Evolutionary conservation across 2,329 filamentous ascomycete genomes (phyloP).

Genomic region (Cytospora piceicola): DNA sequence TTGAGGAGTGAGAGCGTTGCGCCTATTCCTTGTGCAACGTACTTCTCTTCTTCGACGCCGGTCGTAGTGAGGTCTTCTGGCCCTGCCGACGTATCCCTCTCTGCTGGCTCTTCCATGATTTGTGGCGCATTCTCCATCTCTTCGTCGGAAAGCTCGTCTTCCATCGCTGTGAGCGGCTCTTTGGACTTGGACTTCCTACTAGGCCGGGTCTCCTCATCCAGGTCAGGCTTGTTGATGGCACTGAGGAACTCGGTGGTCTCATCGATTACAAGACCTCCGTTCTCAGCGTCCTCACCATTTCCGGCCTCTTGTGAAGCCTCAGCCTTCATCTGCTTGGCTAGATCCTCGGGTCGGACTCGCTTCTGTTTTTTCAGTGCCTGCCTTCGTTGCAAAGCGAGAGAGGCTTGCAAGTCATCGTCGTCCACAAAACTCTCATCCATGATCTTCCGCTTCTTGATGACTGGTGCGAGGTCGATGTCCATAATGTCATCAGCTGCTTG

Average conservation of each 20-base stretch:
- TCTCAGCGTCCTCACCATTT: slow-evolving; percentile 48
- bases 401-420: slow-evolving; percentile 89
- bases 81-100: slow-evolving; percentile 49
- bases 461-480: slow-evolving; percentile 68
- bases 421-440: slow-evolving; percentile 77
- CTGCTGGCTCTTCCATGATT: slow-evolving; percentile 50
- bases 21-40: slow-evolving; percentile 76
- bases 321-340: slow-evolving; percentile 77
- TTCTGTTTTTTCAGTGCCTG: slow-evolving; percentile 91
- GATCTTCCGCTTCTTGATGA: slow-evolving; percentile 63
- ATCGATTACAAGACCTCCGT: slow-evolving; percentile 81
- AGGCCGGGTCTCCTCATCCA: slow-evolving; percentile 58
- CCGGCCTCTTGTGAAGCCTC: slow-evolving; percentile 59
- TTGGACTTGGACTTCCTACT: slow-evolving; percentile 47
- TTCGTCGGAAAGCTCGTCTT: slow-evolving; percentile 48
- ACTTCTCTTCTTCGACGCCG: slow-evolving; percentile 84
- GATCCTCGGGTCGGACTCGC: slow-evolving; percentile 81
- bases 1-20: slow-evolving; percentile 81
- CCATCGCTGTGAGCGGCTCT: slow-evolving; percentile 50
- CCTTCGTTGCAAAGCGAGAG: slow-evolving; percentile 79
- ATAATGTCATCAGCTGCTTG: slow-evolving; percentile 59
- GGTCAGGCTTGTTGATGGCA: slow-evolving; percentile 72
- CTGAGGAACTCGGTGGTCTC: slow-evolving; percentile 95
- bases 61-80: slow-evolving; percentile 62
- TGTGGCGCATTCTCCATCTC: slow-evolving; percentile 55